phyloP scores from a whole-genome alignment of 306 rosid species.

The Lupinus albus region DNA sequence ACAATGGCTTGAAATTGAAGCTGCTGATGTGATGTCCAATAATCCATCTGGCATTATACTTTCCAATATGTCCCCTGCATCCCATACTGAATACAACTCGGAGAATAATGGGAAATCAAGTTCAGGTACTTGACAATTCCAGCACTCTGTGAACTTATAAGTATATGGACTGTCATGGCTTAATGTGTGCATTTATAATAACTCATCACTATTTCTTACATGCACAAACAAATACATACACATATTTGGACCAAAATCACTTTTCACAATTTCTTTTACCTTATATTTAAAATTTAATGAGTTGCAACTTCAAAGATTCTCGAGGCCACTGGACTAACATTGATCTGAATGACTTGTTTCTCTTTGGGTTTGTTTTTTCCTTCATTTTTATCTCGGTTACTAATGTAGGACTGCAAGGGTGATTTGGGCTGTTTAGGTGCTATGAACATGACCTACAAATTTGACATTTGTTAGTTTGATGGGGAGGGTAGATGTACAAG shows the following conservation, averaged over 20 bases:
- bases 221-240: constrained; percentile 4
- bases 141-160: constrained; percentile 20
- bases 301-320: constrained; percentile 27
- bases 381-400: too few relatives aligned
- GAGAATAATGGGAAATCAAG: constrained; percentile 61
- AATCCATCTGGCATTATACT: constrained; percentile 71
- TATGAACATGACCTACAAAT: not conserved
- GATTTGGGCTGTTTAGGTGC: constrained; percentile 21
- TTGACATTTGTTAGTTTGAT: not conserved
- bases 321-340: not conserved
- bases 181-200: constrained; percentile 17
- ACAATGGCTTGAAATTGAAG: constrained; percentile 96
- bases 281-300: not conserved
- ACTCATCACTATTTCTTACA: not conserved
- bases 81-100: constrained; percentile 55
- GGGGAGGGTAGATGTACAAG: too few relatives aligned
- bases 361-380: too few relatives aligned
- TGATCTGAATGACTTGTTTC: constrained; percentile 1
- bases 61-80: constrained; percentile 55
- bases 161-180: constrained; percentile 17
- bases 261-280: constrained; percentile 3
- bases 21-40: constrained; percentile 71
- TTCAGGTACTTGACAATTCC: constrained; percentile 55
- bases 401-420: not conserved
- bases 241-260: constrained; percentile 24